A percentile compares a stretch with the other conserved stretches of the same genome.
phyloP scores from a whole-genome alignment of 805 yeast species.

The Spathaspora passalidarum region DNA sequence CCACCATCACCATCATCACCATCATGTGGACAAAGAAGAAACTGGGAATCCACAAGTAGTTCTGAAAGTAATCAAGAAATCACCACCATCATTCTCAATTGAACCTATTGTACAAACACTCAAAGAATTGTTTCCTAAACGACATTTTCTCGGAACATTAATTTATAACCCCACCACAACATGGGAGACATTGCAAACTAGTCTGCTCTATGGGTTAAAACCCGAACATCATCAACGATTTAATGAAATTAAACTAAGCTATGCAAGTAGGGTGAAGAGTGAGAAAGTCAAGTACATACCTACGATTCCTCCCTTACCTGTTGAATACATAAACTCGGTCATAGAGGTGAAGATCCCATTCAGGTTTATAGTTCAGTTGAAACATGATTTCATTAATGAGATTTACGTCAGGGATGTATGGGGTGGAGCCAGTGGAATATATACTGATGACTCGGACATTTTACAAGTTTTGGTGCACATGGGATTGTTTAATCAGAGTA shows the following conservation, averaged over 20 bases:
- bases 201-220: slow-evolving; percentile 29
- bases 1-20: slow-evolving; percentile 15
- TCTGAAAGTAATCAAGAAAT: slow-evolving; percentile 3
- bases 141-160: slow-evolving; percentile 49
- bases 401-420: slow-evolving; percentile 51
- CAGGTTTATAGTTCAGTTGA: slow-evolving; percentile 34
- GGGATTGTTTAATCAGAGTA: slow-evolving; percentile 52
- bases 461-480: slow-evolving; percentile 71
- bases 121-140: slow-evolving; percentile 24
- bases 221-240: slow-evolving; percentile 29
- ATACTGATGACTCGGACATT: slow-evolving; percentile 91
- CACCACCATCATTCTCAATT: slow-evolving; percentile 12
- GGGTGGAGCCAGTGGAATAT: slow-evolving; percentile 80
- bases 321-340: slow-evolving; percentile 36
- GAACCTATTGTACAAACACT: slow-evolving; percentile 20
- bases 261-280: slow-evolving; percentile 22
- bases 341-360: slow-evolving; percentile 58
- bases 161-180: slow-evolving; percentile 59
- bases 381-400: slow-evolving; percentile 40
- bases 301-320: slow-evolving; percentile 34
- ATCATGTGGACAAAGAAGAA: background rate
- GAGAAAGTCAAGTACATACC: slow-evolving; percentile 30
- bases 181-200: slow-evolving; percentile 33
- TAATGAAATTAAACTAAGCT: slow-evolving; percentile 23
- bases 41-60: background rate